phyloP scores from a whole-genome alignment of 257 asterid species.

The Forsythia suspensa region DNA sequence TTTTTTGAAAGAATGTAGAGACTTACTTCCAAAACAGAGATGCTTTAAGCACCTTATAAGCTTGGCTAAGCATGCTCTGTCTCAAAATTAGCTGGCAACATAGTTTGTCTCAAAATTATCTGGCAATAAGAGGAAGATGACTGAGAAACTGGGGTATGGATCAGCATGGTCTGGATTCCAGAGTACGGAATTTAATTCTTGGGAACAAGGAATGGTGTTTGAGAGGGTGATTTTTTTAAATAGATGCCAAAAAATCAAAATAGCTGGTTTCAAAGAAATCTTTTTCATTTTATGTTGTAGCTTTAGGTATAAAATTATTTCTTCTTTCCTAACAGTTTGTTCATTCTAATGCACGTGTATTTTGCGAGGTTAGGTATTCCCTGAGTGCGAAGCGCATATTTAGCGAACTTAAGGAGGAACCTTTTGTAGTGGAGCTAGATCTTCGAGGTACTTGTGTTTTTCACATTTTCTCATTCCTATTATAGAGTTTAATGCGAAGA shows the following conservation, averaged over 20 bases:
- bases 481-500: slow-evolving; percentile 4
- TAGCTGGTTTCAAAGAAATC: neutral
- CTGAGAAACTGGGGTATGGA: neutral
- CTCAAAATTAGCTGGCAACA: no score
- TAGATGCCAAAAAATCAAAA: neutral
- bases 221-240: neutral
- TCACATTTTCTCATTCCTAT: neutral
- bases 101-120: neutral
- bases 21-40: no score
- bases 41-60: no score
- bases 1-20: no score
- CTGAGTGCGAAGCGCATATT: slow-evolving; percentile 68
- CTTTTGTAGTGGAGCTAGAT: slow-evolving; percentile 95
- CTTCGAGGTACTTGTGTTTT: slow-evolving; percentile 60
- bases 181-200: slow-evolving; percentile 3
- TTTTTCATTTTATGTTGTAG: neutral
- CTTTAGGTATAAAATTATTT: neutral
- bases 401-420: slow-evolving; percentile 69
- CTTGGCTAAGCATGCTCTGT: no score
- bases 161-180: neutral
- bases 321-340: neutral
- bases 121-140: neutral
- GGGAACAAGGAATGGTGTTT: neutral
- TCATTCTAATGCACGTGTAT: slow-evolving; percentile 13
- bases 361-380: slow-evolving; percentile 58